These are phyloP conservation scores for Backusella morwellensis DNA, from an alignment of 192 early-diverging fungal species.

Conservation along the genomic window DNA sequence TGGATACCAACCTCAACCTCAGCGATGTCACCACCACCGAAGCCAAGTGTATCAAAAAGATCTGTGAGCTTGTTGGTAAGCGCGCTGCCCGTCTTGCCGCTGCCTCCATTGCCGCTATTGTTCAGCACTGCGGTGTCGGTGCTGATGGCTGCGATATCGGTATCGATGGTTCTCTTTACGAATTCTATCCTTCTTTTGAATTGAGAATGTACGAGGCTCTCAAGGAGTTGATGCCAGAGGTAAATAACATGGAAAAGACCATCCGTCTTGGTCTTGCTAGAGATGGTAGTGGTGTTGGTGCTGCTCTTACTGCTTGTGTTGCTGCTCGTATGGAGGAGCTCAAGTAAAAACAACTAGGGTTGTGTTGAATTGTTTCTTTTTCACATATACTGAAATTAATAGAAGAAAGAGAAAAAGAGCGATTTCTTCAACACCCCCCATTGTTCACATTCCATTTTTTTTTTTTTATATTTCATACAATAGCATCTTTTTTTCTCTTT, in stretches of 20 bases:
- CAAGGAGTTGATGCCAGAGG: conserved; percentile 60
- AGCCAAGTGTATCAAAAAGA: conserved; percentile 75
- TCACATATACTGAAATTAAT: not conserved
- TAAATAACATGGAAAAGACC: conserved; percentile 11
- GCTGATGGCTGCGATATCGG: conserved; percentile 60
- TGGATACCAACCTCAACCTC: conserved; percentile 71
- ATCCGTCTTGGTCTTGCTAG: conserved; percentile 34
- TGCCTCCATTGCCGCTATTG: conserved; percentile 63
- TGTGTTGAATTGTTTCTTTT: not conserved
- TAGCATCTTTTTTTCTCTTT: not conserved
- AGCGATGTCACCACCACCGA: conserved; percentile 65
- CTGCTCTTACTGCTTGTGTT: conserved; percentile 35
- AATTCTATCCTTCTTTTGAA: conserved; percentile 63
- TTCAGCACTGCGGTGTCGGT: conserved; percentile 58
- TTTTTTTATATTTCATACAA: not conserved
- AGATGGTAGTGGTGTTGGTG: conserved; percentile 42
- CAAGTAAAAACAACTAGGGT: conserved; percentile 1
- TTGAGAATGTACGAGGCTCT: conserved; percentile 72
- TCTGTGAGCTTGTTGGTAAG: conserved; percentile 82
- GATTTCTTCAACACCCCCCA: not conserved
- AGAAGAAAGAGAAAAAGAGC: not conserved
- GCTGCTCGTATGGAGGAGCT: conserved; percentile 19
- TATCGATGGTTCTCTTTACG: conserved; percentile 66
- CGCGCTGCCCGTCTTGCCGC: conserved; percentile 87
- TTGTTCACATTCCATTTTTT: not conserved